Base-by-base conservation (phyloP, 768 basidiomycete genomes). In the Agrocybe praecox region DNA sequence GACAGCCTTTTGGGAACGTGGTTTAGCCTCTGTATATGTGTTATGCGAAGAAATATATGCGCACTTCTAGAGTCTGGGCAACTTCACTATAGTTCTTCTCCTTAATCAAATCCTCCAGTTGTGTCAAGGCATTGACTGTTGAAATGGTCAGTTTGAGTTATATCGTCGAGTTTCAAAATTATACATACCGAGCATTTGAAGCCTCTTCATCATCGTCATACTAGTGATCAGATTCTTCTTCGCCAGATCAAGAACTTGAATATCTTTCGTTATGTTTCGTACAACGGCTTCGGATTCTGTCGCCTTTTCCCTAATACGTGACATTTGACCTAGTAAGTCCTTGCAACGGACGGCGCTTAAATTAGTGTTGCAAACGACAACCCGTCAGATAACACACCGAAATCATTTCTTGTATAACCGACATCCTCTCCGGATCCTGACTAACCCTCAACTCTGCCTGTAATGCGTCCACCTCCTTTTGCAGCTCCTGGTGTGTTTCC, bases 221-320 rank as follows among this genome's bases (percentile, higher is more conserved):
- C 91, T 92, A 22, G 84, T 74, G 18, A 92, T 88, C 49, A 99
- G 81, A 67, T 98, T 97, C 74, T 87, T 89, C 82, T 98, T 98
- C 17, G 94, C 95, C 33, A 91, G 75, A 70, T 98, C 97, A 29
- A 99, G 80, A 5, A 90, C 84, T 69, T 98, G 96, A 47, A 99
- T 98, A 71, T 99, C 97, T 62, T 92, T 90, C 2, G 97, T 99
- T 62, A 98, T 97, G 63, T 93, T 87, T 52, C 90, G 83, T 22
- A 98, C 97, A 47, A 98, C 93, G 1, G 94, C 94, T 65, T 98
- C 97, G 2, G 94, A 95, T 69, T 99, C 97, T 1, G 94, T 92
- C 0, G 96, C 95, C 68, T 98, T 98, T 73, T 98, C 95, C 44
- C 94, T 85, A 62, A 98, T 97, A 54, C 90, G 89, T 34, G 90